phyloP scores from a whole-genome alignment of 2,329 filamentous ascomycete genomes.

The Aureobasidium vineae region DNA sequence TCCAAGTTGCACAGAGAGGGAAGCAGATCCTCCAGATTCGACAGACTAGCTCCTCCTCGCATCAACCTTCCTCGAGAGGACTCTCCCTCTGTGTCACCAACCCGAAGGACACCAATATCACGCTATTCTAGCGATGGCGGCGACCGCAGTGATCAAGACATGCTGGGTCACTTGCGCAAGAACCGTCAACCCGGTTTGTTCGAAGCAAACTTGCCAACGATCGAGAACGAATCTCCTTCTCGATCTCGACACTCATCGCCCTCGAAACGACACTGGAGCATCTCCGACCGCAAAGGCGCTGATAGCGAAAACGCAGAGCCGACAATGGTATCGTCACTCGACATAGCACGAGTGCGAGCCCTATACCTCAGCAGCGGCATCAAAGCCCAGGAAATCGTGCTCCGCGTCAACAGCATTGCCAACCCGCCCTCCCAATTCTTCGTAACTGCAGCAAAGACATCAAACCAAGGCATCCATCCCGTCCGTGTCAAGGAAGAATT shows the following conservation, averaged over 20 bases:
- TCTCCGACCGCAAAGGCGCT: conserved; percentile 51
- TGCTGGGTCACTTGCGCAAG: conserved; percentile 11
- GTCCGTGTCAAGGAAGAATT: conserved; percentile 53
- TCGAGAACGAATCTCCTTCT: not conserved
- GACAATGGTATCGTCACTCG: conserved; percentile 51
- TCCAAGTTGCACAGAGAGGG: conserved; percentile 41
- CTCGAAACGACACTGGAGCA: conserved; percentile 57
- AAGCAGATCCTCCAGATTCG: conserved; percentile 45
- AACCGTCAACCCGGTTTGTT: conserved; percentile 7
- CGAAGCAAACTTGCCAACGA: not conserved
- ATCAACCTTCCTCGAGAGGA: conserved; percentile 43
- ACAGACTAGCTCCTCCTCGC: conserved; percentile 49
- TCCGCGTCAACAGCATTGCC: conserved; percentile 55
- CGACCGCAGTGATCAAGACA: not conserved
- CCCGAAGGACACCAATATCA: conserved; percentile 1
- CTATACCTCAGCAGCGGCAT: conserved; percentile 82
- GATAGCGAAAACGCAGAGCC: conserved; percentile 41
- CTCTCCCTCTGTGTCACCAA: not conserved
- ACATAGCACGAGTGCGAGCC: conserved; percentile 74
- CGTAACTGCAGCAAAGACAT: conserved; percentile 37
- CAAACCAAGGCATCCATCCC: conserved; percentile 48
- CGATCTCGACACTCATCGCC: not conserved
- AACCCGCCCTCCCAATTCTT: conserved; percentile 38
- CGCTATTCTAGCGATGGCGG: conserved; percentile 4
- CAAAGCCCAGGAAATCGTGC: conserved; percentile 77